These are phyloP conservation scores for Lodderomyces theae DNA, from an alignment of 1,139 yeast genomes.

Conservation along the genomic window DNA sequence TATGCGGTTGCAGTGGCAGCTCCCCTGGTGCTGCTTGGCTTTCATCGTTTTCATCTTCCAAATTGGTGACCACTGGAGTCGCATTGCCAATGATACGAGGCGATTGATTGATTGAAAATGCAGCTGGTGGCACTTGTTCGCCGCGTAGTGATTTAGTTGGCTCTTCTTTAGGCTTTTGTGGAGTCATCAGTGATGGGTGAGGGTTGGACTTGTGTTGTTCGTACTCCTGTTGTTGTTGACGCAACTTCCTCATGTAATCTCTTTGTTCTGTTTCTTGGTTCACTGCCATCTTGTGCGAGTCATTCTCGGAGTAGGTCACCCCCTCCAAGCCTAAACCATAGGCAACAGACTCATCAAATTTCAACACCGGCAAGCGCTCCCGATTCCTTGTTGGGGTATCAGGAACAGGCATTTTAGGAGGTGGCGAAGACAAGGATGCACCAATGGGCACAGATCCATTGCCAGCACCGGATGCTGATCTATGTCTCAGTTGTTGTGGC, in stretches of 20 bases:
- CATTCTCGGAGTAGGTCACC: slow-evolving; percentile 19
- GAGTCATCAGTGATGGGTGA: not conserved
- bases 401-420: slow-evolving; percentile 35
- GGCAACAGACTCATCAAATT: slow-evolving; percentile 19
- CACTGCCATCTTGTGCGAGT: not conserved
- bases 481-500: slow-evolving; percentile 7
- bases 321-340: slow-evolving; percentile 45
- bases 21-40: slow-evolving; percentile 3
- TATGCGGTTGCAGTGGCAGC: slow-evolving; percentile 7
- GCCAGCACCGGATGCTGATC: not conserved
- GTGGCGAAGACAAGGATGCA: slow-evolving; percentile 26
- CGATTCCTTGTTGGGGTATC: slow-evolving; percentile 20
- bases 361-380: slow-evolving; percentile 8
- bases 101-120: slow-evolving; percentile 3
- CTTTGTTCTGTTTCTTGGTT: not conserved
- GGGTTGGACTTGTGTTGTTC: slow-evolving; percentile 4
- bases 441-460: slow-evolving; percentile 8
- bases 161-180: not conserved
- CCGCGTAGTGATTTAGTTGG: not conserved
- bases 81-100: slow-evolving; percentile 15
- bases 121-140: not conserved
- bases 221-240: slow-evolving; percentile 4
- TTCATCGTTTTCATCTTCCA: slow-evolving; percentile 23
- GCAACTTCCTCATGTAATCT: slow-evolving; percentile 11
- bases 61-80: slow-evolving; percentile 40